Evolutionary conservation across 2,329 filamentous ascomycete species (phyloP).

Genomic region (Lecanicillium sp.): DNA sequence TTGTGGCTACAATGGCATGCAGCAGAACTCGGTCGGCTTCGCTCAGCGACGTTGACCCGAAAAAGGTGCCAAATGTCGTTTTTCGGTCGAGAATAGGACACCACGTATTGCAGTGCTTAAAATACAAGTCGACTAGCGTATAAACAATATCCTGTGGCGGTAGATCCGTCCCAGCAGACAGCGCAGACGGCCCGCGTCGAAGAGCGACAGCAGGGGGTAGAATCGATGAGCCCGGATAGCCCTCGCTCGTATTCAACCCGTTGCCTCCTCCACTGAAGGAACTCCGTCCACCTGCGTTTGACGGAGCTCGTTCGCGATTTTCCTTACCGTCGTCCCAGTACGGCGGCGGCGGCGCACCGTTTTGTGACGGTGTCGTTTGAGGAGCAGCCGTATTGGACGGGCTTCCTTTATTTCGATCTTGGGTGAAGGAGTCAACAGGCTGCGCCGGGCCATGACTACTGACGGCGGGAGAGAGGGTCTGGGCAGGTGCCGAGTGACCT

Average conservation of each 20-base stretch:
- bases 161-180: constrained; percentile 37
- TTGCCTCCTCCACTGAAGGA: not conserved
- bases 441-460: constrained; percentile 25
- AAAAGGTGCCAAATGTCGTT: constrained; percentile 30
- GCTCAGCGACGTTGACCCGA: constrained; percentile 29
- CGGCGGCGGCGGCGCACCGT: constrained; percentile 7
- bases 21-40: constrained; percentile 32
- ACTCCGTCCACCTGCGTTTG: too few relatives aligned
- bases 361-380: constrained; percentile 2
- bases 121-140: constrained; percentile 51
- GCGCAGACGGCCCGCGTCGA: constrained; percentile 18
- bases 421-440: constrained; percentile 16
- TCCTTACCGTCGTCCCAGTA: constrained; percentile 5
- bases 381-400: constrained; percentile 9
- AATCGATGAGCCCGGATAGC: constrained; percentile 2
- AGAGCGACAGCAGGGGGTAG: constrained; percentile 2
- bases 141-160: constrained; percentile 54
- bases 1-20: constrained; percentile 35
- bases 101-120: constrained; percentile 58
- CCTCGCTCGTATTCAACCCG: not conserved
- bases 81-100: constrained; percentile 36
- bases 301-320: too few relatives aligned
- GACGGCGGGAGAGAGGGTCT: constrained; percentile 24
- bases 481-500: constrained; percentile 18
- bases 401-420: constrained; percentile 14